These are phyloP conservation scores for Stachybotrys echinatus DNA, from an alignment of 2,329 filamentous ascomycete genomes.

Conservation along the genomic window DNA sequence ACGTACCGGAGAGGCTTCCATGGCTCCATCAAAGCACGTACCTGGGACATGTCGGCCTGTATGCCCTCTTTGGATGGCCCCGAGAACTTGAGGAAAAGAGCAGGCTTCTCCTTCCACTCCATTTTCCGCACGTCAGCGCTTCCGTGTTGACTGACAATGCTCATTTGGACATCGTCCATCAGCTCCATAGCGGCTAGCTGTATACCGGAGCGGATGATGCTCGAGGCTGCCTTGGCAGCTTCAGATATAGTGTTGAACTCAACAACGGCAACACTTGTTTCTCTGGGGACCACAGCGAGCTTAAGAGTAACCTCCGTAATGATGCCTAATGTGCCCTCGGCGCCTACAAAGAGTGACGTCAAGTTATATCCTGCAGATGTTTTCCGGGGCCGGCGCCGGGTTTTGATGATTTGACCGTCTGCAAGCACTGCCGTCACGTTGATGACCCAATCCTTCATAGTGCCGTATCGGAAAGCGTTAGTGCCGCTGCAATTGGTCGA, in stretches of 20 bases:
- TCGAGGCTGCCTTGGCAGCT: constrained; percentile 66
- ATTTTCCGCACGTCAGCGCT: constrained; percentile 37
- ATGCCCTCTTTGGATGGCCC: constrained; percentile 37
- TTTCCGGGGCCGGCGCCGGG: constrained; percentile 69
- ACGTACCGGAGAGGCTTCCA: background rate
- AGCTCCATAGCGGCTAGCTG: constrained; percentile 76
- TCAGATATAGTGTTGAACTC: constrained; percentile 42
- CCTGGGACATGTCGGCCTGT: background rate
- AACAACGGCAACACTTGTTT: constrained; percentile 63
- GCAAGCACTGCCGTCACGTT: constrained; percentile 76
- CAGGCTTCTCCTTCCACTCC: constrained; percentile 57
- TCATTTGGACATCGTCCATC: constrained; percentile 74
- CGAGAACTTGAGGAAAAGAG: constrained; percentile 68
- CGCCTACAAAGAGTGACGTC: constrained; percentile 72
- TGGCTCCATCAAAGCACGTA: background rate
- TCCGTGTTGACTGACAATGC: constrained; percentile 46
- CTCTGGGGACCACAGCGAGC: constrained; percentile 65
- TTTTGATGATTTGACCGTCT: constrained; percentile 76
- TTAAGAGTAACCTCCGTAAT: constrained; percentile 76
- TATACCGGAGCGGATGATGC: constrained; percentile 66
- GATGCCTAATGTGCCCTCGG: constrained; percentile 76
- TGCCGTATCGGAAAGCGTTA: constrained; percentile 79
- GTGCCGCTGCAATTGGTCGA: constrained; percentile 62
- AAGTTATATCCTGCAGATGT: constrained; percentile 76
- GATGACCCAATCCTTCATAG: constrained; percentile 84